These are phyloP conservation scores for Fagus sylvatica DNA, from an alignment of 306 rosid species.

Conservation along the genomic window DNA sequence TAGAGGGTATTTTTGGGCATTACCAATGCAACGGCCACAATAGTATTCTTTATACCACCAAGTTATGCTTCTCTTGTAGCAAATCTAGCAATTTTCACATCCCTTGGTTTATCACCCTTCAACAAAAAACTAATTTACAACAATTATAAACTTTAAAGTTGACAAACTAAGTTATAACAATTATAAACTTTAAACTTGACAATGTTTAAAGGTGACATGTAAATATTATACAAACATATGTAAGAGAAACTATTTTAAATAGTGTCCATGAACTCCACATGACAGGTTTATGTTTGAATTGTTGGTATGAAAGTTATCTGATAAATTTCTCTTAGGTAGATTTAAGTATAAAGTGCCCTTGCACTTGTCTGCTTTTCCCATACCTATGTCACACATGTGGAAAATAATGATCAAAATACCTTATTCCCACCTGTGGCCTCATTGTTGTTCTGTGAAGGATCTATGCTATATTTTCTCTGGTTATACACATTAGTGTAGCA, in stretches of 20 bases:
- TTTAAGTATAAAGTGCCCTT: not conserved
- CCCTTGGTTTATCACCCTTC: not conserved
- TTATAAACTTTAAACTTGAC: not conserved
- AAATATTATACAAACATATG: not conserved
- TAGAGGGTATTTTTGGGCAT: no score
- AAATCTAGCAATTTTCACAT: no score
- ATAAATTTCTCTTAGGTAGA: not conserved
- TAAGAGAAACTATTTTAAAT: not conserved
- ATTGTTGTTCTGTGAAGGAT: not conserved
- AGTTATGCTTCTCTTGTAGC: not conserved
- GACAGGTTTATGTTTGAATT: not conserved
- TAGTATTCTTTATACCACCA: not conserved
- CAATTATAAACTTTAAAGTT: no score
- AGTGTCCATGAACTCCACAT: not conserved
- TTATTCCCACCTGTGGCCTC: not conserved
- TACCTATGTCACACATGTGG: not conserved
- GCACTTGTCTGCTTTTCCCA: not conserved
- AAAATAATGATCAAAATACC: not conserved
- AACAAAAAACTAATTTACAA: not conserved
- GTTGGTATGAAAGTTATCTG: not conserved
- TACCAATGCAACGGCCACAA: not conserved
- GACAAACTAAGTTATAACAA: no score
- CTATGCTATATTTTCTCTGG: not conserved
- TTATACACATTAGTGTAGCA: not conserved
- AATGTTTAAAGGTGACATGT: not conserved